Evolutionary conservation across 2,329 filamentous ascomycete species (phyloP).

Genomic region (Didymella glomerata): DNA sequence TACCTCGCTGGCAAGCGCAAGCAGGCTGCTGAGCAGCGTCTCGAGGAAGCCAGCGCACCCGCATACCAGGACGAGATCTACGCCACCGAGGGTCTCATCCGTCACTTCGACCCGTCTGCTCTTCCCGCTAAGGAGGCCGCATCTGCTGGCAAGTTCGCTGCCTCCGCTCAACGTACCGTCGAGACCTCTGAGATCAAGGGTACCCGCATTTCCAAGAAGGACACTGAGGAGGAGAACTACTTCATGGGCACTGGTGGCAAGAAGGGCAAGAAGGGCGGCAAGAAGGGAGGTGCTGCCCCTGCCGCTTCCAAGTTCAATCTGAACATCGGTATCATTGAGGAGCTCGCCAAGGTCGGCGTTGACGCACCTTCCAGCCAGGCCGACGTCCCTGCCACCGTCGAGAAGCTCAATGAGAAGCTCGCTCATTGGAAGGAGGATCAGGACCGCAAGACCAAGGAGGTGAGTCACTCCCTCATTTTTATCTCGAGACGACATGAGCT

Average conservation of each 20-base stretch:
- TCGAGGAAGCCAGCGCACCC: slow-evolving; percentile 82
- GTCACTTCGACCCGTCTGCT: slow-evolving; percentile 84
- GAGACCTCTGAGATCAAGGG: slow-evolving; percentile 88
- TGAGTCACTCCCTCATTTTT: slow-evolving; percentile 58
- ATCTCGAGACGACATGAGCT: not conserved
- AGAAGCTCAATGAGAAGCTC: slow-evolving; percentile 93
- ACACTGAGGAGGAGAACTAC: slow-evolving; percentile 87
- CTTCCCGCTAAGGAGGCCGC: slow-evolving; percentile 69
- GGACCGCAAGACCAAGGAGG: slow-evolving; percentile 86
- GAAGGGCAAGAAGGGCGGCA: slow-evolving; percentile 89
- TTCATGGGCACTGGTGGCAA: slow-evolving; percentile 75
- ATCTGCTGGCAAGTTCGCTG: slow-evolving; percentile 71
- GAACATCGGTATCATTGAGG: slow-evolving; percentile 89
- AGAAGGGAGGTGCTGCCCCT: slow-evolving; percentile 74
- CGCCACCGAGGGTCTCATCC: slow-evolving; percentile 84
- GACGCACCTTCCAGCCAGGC: slow-evolving; percentile 86
- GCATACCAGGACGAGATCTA: slow-evolving; percentile 95
- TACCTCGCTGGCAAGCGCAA: slow-evolving; percentile 76
- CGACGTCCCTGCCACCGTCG: slow-evolving; percentile 79
- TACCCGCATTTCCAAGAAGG: slow-evolving; percentile 82
- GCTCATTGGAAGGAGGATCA: slow-evolving; percentile 92
- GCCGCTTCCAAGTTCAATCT: slow-evolving; percentile 75
- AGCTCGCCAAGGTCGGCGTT: slow-evolving; percentile 83
- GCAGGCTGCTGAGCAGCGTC: slow-evolving; percentile 77
- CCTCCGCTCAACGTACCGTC: slow-evolving; percentile 82